Conservation (phyloP, 768 basidiomycete species). For the Rhizopogon salebrosus region DNA sequence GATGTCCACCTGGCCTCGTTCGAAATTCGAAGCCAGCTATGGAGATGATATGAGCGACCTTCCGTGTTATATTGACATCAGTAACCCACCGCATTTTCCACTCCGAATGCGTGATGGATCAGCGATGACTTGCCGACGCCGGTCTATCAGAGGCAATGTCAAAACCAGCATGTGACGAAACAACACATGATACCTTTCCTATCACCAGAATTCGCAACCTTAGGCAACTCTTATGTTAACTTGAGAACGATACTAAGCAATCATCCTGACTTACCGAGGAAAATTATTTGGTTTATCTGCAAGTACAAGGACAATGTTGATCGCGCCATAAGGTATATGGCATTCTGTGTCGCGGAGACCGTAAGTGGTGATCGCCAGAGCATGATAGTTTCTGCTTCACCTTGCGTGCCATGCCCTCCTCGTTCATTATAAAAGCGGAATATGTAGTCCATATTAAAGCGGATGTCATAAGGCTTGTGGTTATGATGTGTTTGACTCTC, state of each 20-base stretch:
- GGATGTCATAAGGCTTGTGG: background rate
- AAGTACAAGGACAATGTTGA: background rate
- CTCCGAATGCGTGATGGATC: background rate
- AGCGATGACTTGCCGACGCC: constrained; percentile 6
- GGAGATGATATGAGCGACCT: background rate
- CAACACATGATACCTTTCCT: constrained; percentile 3
- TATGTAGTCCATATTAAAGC: background rate
- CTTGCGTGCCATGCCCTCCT: background rate
- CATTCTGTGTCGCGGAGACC: background rate
- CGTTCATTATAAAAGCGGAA: background rate
- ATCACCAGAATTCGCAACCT: constrained; percentile 7
- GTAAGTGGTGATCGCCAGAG: background rate
- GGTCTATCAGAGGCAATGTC: background rate
- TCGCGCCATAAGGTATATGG: background rate
- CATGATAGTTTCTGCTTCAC: background rate
- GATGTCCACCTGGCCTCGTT: constrained; percentile 8
- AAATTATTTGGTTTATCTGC: background rate
- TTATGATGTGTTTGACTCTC: too few species aligned
- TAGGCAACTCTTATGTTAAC: background rate
- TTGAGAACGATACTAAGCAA: background rate
- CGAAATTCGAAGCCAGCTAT: background rate
- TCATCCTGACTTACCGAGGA: background rate
- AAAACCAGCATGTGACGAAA: background rate
- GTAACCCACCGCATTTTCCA: constrained; percentile 1
- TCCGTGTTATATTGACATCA: background rate